Conservation (phyloP, 257 asterid species). For the Nicotiana sylvestris region DNA sequence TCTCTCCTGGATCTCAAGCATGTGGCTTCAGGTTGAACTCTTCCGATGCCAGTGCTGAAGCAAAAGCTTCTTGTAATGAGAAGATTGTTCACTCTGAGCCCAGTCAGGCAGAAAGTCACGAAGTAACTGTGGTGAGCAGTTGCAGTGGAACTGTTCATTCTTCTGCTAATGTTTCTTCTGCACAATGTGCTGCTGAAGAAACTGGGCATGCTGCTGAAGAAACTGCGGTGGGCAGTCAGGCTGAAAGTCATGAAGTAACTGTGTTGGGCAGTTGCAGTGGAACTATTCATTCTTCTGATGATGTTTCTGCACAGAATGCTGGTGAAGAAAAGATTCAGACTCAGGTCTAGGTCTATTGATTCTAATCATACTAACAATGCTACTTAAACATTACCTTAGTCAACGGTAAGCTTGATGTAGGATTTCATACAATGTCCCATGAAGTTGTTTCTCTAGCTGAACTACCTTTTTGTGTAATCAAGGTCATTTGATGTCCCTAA, state of each 20-base stretch:
- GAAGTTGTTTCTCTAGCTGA: not conserved
- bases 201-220: too few relatives aligned
- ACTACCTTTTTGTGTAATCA: not conserved
- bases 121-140: not conserved
- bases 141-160: constrained; percentile 13
- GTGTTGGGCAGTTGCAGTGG: not conserved
- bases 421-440: not conserved
- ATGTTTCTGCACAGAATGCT: not conserved
- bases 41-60: not conserved
- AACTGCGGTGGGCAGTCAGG: too few relatives aligned
- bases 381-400: not conserved
- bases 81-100: not conserved
- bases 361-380: constrained; percentile 1
- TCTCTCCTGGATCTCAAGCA: constrained; percentile 9
- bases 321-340: constrained; percentile 12
- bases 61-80: not conserved
- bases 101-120: not conserved
- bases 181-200: constrained; percentile 7
- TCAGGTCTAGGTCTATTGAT: not conserved
- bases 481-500: not conserved
- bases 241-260: not conserved
- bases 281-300: constrained; percentile 12
- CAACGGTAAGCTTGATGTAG: not conserved
- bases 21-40: not conserved
- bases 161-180: not conserved